Conservation (phyloP, 2,329 filamentous ascomycete species). For the Botrytis pseudocinerea region DNA sequence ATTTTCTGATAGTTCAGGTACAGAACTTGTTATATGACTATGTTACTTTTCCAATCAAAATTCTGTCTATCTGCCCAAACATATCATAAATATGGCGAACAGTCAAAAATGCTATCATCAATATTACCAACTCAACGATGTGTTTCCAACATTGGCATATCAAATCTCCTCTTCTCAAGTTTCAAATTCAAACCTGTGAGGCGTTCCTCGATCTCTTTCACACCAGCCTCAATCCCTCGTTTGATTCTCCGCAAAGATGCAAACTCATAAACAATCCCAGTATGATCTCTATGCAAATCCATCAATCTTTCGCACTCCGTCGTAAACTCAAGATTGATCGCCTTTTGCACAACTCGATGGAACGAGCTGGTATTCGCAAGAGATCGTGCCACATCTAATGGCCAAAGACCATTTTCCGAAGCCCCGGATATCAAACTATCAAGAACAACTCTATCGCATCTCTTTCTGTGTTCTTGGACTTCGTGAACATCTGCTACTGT, state of each 20-base stretch:
- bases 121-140: background rate
- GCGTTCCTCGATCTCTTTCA: background rate
- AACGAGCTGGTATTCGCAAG: background rate
- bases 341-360: background rate
- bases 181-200: background rate
- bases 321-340: background rate
- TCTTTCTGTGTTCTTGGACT: background rate
- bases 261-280: background rate
- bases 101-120: accelerated
- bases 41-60: background rate
- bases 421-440: background rate
- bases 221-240: background rate
- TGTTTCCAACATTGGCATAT: background rate
- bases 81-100: background rate
- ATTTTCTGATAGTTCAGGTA: accelerated
- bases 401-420: background rate
- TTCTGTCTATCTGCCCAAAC: background rate
- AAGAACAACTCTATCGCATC: background rate
- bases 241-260: background rate
- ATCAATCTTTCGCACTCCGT: background rate
- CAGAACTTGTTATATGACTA: background rate
- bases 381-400: background rate
- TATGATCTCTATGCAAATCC: background rate
- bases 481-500: background rate
- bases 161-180: background rate